These are phyloP conservation scores for Boletus pseudopeckii DNA, from an alignment of 768 basidiomycete genomes.

Conservation along the genomic window DNA sequence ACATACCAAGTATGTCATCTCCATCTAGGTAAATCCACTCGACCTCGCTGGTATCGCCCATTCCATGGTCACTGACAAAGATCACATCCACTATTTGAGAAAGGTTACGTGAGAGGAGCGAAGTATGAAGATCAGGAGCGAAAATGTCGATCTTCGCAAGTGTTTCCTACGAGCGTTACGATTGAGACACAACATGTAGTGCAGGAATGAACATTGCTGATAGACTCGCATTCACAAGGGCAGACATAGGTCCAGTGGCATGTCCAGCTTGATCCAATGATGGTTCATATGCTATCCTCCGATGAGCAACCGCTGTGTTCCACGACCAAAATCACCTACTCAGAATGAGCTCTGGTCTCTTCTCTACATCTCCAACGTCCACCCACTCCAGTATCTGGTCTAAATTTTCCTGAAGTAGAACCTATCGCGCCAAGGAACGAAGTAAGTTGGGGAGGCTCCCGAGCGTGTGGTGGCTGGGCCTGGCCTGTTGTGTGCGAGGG, in stretches of 20 bases:
- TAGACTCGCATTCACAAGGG: constrained; percentile 61
- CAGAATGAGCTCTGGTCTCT: constrained; percentile 75
- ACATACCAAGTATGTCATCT: constrained; percentile 26
- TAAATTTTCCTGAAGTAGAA: constrained; percentile 61
- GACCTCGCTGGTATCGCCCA: constrained; percentile 80
- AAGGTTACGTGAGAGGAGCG: constrained; percentile 68
- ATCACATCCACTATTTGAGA: constrained; percentile 82
- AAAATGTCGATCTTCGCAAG: constrained; percentile 70
- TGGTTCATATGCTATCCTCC: constrained; percentile 69
- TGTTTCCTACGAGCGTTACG: constrained; percentile 43
- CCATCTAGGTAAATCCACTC: constrained; percentile 75
- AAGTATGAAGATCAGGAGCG: constrained; percentile 62
- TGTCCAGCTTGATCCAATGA: constrained; percentile 87
- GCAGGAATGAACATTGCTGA: not conserved
- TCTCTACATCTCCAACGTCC: constrained; percentile 60
- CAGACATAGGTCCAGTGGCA: constrained; percentile 62
- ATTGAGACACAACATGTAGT: not conserved
- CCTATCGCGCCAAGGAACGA: constrained; percentile 70
- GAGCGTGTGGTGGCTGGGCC: constrained; percentile 71
- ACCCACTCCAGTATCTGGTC: constrained; percentile 80
- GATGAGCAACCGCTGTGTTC: not conserved
- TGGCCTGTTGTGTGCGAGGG: constrained; percentile 48
- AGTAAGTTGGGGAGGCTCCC: constrained; percentile 69
- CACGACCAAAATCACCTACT: constrained; percentile 38
- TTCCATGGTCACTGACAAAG: constrained; percentile 90